Conservation (phyloP, 345 rosid genomes). For the Odontarrhena argentea region DNA sequence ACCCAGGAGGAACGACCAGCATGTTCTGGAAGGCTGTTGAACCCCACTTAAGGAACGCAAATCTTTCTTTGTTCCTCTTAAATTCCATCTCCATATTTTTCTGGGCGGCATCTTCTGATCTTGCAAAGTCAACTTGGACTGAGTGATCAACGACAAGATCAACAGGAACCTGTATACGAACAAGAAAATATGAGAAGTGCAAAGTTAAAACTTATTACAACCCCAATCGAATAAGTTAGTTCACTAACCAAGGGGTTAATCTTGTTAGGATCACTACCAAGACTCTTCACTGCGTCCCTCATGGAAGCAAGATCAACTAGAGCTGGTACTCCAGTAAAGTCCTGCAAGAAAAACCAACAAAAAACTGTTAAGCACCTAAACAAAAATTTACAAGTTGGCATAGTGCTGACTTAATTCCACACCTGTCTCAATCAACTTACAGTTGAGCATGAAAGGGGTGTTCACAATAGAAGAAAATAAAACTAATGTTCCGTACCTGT, state of each 20-base stretch:
- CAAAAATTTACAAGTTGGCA: not conserved
- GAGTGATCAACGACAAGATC: constrained; percentile 89
- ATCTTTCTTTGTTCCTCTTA: constrained; percentile 66
- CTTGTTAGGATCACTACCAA: constrained; percentile 74
- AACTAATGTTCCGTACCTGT: constrained; percentile 50
- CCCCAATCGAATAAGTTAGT: not conserved
- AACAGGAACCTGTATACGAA: constrained; percentile 68
- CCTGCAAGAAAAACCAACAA: constrained; percentile 44
- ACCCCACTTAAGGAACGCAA: constrained; percentile 75
- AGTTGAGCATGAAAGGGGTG: constrained; percentile 64
- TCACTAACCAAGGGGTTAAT: constrained; percentile 82
- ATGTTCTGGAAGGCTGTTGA: constrained; percentile 68
- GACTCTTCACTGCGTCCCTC: constrained; percentile 85
- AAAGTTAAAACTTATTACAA: constrained; percentile 3
- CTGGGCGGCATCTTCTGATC: constrained; percentile 71
- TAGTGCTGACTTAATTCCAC: not conserved
- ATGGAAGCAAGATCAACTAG: constrained; percentile 87
- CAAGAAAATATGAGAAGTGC: constrained; percentile 5
- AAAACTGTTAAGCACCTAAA: constrained; percentile 4
- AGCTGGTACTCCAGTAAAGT: constrained; percentile 90
- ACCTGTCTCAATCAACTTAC: constrained; percentile 54
- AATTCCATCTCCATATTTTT: constrained; percentile 74
- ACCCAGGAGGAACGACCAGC: constrained; percentile 77
- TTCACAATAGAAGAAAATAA: constrained; percentile 40
- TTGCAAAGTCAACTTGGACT: constrained; percentile 82